Base-by-base conservation (phyloP, 305 asterid species). In the Fraxinus dipetala region DNA sequence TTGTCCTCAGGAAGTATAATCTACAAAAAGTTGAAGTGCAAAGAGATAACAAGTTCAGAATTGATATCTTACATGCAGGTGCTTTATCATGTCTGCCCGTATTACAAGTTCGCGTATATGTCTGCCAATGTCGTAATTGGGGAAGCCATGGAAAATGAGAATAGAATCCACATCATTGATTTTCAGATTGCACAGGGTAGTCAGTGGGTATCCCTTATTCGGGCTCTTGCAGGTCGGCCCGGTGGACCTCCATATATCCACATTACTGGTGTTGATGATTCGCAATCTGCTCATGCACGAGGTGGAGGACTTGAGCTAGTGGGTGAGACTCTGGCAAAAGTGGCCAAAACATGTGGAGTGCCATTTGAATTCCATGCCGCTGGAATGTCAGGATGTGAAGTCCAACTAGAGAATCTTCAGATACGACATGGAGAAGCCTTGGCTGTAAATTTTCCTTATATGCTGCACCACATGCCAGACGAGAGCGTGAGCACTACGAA, bases 121-220 rank as follows among this genome's bases (percentile, higher is more conserved):
- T 89, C 99, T 30, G 85, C 99, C 72, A 95, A 93, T 80, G 96
- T 90, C 6, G 82, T 90, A 18, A 94, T 95, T 13, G 84, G 85
- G 13, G 98, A 94, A 87, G 95, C 93, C 72, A 90, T 94, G 97
- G 89, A 87, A 81, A 86, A 90, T 0, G 99, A 95, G 54, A 87
- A 73, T 79, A 84, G 81, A 82, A 90, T 95, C 89, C 99, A 94
- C 56, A 79, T 95, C 40, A 91, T 95, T 16, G 99, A 95, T 85
- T 95, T 95, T 61, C 95, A 91, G 85, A 92, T 95, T 77, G 99
- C 98, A 32, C 99, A 95, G 85, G 99, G 99, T 34, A 94, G 97
- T 78, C 99, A 95, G 81, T 95, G 98, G 98, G 72, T 89, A 35
- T 86, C 88, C 76, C 84, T 95, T 43, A 88, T 95, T 76, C 91